These are phyloP conservation scores for Darksidea phi DNA, from an alignment of 495 filamentous ascomycete genomes.

Conservation along the genomic window DNA sequence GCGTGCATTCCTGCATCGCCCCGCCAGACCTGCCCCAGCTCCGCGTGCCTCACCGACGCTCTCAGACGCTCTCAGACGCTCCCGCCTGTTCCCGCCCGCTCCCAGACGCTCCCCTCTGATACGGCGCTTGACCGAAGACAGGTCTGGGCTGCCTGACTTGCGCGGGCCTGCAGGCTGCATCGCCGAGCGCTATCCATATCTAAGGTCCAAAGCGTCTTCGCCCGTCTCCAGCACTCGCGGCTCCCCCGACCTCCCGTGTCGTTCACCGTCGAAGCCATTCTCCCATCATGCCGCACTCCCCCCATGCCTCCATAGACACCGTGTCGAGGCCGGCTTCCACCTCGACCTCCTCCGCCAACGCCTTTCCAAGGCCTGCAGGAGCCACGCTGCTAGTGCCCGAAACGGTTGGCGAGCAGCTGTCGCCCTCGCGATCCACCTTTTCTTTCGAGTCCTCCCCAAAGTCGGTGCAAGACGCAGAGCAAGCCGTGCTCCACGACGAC, in stretches of 20 bases:
- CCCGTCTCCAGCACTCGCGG: slow-evolving; percentile 14
- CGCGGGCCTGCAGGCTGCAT: slow-evolving; percentile 3
- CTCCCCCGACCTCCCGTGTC: slow-evolving; percentile 7
- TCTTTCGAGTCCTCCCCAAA: slow-evolving; percentile 28
- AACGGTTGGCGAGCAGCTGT: slow-evolving; percentile 24
- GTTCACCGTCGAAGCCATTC: background rate
- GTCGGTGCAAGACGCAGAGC: slow-evolving; percentile 17
- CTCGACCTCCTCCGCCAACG: slow-evolving; percentile 27
- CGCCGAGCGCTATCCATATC: slow-evolving; percentile 15
- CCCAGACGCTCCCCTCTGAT: slow-evolving; percentile 8
- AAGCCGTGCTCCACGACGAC: slow-evolving; percentile 14
- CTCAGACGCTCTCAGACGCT: too few species aligned
- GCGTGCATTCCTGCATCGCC: too few species aligned
- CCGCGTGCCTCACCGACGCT: too few species aligned
- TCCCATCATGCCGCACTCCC: slow-evolving; percentile 29
- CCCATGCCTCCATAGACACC: slow-evolving; percentile 20
- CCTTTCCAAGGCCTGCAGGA: slow-evolving; percentile 29
- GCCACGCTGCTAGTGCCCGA: slow-evolving; percentile 31
- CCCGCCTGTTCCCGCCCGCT: background rate
- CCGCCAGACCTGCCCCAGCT: too few species aligned
- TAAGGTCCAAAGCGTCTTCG: slow-evolving; percentile 4
- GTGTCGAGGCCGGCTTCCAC: slow-evolving; percentile 27
- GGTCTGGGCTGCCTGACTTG: background rate
- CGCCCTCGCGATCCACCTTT: slow-evolving; percentile 31
- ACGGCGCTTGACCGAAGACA: too few species aligned